Percentiles rank a stretch among this genome's conserved stretches.
Conservation (phyloP, 2,329 filamentous ascomycete species). For the Ophiostoma triangulosporum region DNA sequence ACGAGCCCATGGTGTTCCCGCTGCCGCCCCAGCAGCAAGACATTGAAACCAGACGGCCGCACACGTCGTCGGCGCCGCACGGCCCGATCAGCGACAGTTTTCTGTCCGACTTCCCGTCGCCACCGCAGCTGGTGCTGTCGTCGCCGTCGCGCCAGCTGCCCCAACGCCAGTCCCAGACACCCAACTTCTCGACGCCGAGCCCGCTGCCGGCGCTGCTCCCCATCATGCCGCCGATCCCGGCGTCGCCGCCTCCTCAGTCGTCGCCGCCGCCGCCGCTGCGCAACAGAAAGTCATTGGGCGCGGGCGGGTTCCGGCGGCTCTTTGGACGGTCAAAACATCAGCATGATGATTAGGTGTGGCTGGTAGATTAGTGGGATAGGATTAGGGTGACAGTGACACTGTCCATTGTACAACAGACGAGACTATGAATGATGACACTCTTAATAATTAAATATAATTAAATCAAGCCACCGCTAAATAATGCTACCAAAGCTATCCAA, state of each 20-base stretch:
- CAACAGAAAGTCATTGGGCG: conserved; percentile 5
- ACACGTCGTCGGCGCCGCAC: not conserved
- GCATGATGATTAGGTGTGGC: not conserved
- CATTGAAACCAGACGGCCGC: not conserved
- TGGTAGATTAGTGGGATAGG: not conserved
- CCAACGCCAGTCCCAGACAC: not conserved
- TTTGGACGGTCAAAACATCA: conserved; percentile 10
- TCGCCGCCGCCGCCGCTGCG: conserved; percentile 6
- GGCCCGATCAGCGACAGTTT: not conserved
- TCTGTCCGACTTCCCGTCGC: not conserved
- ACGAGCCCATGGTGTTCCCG: not conserved
- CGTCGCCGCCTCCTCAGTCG: not conserved
- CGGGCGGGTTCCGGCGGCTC: conserved; percentile 12
- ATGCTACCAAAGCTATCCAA: too few species aligned
- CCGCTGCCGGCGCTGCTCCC: not conserved
- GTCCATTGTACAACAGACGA: not conserved
- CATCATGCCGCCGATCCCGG: not conserved
- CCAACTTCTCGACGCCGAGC: not conserved
- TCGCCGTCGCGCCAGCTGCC: not conserved
- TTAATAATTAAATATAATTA: not conserved
- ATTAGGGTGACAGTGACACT: not conserved
- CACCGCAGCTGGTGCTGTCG: not conserved
- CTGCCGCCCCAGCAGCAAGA: not conserved
- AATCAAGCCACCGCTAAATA: not conserved
- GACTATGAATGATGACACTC: not conserved